Base-by-base conservation (phyloP, 2,329 filamentous ascomycete species). In the Xylariaceae sp. region DNA sequence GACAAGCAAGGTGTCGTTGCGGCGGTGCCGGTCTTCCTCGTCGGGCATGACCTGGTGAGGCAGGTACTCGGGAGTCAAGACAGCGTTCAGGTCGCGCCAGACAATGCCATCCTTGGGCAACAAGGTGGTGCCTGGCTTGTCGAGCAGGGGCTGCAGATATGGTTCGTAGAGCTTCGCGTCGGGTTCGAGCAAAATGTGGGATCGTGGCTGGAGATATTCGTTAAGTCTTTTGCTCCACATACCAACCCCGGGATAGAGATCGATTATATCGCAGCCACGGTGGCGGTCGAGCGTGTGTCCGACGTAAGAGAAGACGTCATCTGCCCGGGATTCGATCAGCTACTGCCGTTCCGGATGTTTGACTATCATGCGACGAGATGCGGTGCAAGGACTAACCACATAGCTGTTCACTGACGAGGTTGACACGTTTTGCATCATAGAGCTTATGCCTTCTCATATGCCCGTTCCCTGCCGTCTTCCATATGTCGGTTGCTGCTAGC, bases 151-250 rank as follows among this genome's bases (percentile, higher is more conserved):
- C 13, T 73, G 53, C 16, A 95, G 74, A 44, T 82, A 78, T 0
- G 75, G 67, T 1, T 63, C 47, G 58, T 85, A 90, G 3, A 73
- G 53, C 0, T 68, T 62, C 2, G 63, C 59, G 23, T 85, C 75
- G 3, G 81, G 79, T 55, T 97, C 89, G 62, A 96, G 71, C 29
- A 98, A 69, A 31, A 96, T 66, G 65, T 98, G 92, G 4, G 77
- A 81, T 41, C 88, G 80, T 4, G 90, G 90, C 53, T 87, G 66
- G 6, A 98, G 69, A 31, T 74, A 66, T 0, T 86, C 71, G 57
- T 95, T 80, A 1, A 97, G 68, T 53, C 83, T 85, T 18, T 69
- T 68, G 23, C 89, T 94, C 78, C 84, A 92, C 2, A 94, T 38
- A 7, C 88, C 87, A 1, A 67, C 67, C 11, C 88, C 88, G 0